These are phyloP conservation scores for Spergularia bocconei DNA, from an alignment of 148 eudicot species.

Conservation along the genomic window DNA sequence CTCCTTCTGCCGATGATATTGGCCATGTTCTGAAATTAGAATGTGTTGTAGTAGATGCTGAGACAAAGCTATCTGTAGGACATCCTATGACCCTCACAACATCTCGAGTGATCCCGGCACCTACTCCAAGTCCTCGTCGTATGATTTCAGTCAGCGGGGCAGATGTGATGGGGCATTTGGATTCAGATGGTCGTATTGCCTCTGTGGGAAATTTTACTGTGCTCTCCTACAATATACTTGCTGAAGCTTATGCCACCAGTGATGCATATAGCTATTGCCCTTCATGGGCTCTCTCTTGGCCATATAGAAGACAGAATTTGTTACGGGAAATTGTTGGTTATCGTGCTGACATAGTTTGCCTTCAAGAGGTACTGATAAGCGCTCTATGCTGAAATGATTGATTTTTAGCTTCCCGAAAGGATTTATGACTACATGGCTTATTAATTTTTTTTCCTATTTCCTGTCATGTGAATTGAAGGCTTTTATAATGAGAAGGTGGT, in stretches of 20 bases:
- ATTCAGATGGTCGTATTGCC: slow-evolving; percentile 61
- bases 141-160: slow-evolving; percentile 74
- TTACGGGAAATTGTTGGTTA: slow-evolving; percentile 95
- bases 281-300: slow-evolving; percentile 97
- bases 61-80: slow-evolving; percentile 69
- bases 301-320: slow-evolving; percentile 92
- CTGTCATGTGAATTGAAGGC: not conserved
- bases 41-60: slow-evolving; percentile 87
- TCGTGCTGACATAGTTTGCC: slow-evolving; percentile 93
- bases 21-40: slow-evolving; percentile 94
- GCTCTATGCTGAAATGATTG: not conserved
- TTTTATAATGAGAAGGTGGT: not conserved
- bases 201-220: slow-evolving; percentile 79
- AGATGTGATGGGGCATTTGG: slow-evolving; percentile 68
- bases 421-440: not conserved
- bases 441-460: not conserved
- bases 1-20: slow-evolving; percentile 92
- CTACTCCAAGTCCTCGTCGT: slow-evolving; percentile 87
- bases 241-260: slow-evolving; percentile 73
- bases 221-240: slow-evolving; percentile 91
- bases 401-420: not conserved
- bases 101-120: slow-evolving; percentile 94
- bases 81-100: slow-evolving; percentile 55
- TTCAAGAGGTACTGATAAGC: slow-evolving; percentile 77
- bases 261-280: slow-evolving; percentile 91